Evolutionary conservation across 768 basidiomycete genomes (phyloP).

Genomic region (Leucosporidium scottii): DNA sequence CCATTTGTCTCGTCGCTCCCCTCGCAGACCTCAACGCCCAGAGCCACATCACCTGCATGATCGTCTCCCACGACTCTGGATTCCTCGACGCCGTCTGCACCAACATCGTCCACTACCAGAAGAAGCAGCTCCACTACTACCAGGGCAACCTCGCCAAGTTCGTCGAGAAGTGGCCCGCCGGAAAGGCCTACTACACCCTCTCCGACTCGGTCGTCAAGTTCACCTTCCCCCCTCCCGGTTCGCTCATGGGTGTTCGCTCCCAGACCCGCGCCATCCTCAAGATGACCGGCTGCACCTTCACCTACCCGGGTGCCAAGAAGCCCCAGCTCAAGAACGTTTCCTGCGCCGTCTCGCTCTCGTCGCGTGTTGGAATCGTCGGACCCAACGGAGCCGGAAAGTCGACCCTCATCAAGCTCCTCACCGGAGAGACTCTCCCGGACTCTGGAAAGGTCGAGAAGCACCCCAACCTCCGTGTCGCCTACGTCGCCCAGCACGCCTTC

Average conservation of each 20-base stretch:
- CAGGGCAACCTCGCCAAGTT: conserved; percentile 73
- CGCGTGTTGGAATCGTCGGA: conserved; percentile 85
- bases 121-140: conserved; percentile 93
- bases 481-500: conserved; percentile 96
- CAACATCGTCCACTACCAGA: conserved; percentile 95
- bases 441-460: conserved; percentile 90
- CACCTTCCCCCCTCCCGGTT: conserved; percentile 89
- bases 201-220: conserved; percentile 90
- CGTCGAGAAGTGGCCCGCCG: conserved; percentile 82
- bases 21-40: conserved; percentile 59
- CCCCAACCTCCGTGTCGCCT: conserved; percentile 84
- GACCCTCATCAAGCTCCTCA: conserved; percentile 87
- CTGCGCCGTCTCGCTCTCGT: conserved; percentile 89
- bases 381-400: conserved; percentile 96
- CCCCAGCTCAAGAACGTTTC: conserved; percentile 83
- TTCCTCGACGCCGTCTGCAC: conserved; percentile 94
- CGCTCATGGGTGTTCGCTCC: conserved; percentile 92
- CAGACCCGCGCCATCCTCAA: conserved; percentile 94
- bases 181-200: conserved; percentile 92
- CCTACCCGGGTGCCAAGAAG: conserved; percentile 72
- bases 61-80: conserved; percentile 93
- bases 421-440: conserved; percentile 86
- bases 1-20: too few relatives aligned
- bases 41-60: conserved; percentile 77
- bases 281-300: conserved; percentile 82